Conservation (phyloP, 345 rosid genomes). For the Trapa incisa region DNA sequence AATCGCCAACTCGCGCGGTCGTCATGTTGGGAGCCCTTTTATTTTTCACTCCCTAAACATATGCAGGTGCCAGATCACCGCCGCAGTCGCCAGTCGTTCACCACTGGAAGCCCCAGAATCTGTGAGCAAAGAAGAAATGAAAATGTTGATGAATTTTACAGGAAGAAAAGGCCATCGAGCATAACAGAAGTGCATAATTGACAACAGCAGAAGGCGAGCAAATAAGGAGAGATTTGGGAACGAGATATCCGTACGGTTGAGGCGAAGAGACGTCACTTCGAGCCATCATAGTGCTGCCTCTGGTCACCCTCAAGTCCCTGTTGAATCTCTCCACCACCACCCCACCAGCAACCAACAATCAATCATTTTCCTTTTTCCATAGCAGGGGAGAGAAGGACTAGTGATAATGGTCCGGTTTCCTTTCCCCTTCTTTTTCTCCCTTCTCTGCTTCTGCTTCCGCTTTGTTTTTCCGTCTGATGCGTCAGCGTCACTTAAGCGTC, state of each 20-base stretch:
- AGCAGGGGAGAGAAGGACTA: background rate
- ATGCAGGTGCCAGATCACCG: background rate
- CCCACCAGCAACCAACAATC: background rate
- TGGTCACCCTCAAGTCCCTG: background rate
- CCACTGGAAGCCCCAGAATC: background rate
- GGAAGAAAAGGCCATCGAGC: background rate
- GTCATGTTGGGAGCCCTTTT: background rate
- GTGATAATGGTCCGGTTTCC: background rate
- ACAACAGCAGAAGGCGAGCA: background rate
- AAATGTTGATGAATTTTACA: background rate
- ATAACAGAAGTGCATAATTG: background rate
- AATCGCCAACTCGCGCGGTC: conserved; percentile 6
- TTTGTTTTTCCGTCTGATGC: background rate
- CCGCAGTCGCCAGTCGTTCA: background rate
- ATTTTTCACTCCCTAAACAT: background rate
- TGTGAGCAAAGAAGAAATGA: background rate
- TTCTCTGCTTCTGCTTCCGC: background rate
- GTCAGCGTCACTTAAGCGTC: conserved; percentile 6
- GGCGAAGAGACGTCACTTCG: background rate
- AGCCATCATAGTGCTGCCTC: background rate
- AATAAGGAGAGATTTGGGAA: background rate
- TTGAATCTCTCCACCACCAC: background rate
- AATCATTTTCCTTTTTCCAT: background rate
- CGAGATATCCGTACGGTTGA: background rate
- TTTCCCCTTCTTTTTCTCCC: background rate